Evolutionary conservation across 768 basidiomycete species (phyloP).

Genomic region (Macrolepiota albuminosa): DNA sequence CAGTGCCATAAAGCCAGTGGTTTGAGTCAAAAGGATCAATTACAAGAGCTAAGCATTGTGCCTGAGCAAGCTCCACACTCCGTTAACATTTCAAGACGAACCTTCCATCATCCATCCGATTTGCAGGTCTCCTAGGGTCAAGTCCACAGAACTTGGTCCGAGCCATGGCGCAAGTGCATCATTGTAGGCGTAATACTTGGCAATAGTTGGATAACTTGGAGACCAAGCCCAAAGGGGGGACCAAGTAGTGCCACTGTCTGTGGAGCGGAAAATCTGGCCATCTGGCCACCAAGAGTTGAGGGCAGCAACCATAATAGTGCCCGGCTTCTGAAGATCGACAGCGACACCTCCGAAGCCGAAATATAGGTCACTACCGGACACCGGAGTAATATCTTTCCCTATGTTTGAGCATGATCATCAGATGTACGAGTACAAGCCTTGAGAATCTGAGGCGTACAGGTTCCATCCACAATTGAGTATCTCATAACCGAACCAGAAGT

Average conservation of each 20-base stretch:
- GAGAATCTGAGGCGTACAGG: constrained; percentile 25
- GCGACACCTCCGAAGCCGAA: constrained; percentile 62
- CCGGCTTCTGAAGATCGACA: constrained; percentile 55
- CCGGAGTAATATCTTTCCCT: constrained; percentile 63
- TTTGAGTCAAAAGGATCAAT: constrained; percentile 68
- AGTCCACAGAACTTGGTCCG: constrained; percentile 43
- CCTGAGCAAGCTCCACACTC: not conserved
- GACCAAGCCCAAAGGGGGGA: constrained; percentile 53
- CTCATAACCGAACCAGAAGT: constrained; percentile 43
- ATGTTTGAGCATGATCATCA: not conserved
- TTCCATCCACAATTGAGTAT: constrained; percentile 48
- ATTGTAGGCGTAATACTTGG: constrained; percentile 50
- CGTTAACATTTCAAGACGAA: constrained; percentile 10
- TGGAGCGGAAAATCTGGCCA: constrained; percentile 60
- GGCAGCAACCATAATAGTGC: constrained; percentile 65
- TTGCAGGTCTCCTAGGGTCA: constrained; percentile 39
- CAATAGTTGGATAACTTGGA: constrained; percentile 29
- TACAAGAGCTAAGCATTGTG: constrained; percentile 31
- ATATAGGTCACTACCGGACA: constrained; percentile 50
- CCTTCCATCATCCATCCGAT: constrained; percentile 76
- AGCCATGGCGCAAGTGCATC: constrained; percentile 57
- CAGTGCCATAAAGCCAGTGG: constrained; percentile 71
- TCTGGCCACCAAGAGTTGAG: constrained; percentile 65
- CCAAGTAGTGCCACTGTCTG: constrained; percentile 56
- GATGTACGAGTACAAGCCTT: not conserved